Conservation (phyloP, 768 basidiomycete species). For the Kwoniella heveanensis region DNA sequence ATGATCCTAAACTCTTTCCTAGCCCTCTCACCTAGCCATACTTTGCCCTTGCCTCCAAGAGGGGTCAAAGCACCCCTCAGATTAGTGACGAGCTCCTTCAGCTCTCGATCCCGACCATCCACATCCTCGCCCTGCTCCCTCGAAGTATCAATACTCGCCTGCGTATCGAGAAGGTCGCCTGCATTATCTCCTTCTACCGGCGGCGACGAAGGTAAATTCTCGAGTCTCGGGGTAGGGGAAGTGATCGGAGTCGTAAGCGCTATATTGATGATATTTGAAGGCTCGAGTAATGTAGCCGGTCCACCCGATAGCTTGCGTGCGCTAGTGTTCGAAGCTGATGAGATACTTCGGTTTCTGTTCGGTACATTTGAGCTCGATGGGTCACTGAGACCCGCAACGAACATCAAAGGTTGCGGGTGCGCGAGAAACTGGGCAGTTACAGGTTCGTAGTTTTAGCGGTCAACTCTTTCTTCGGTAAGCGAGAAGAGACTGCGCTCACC, state of each 20-base stretch:
- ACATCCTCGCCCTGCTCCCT: background rate
- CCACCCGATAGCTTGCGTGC: slow-evolving; percentile 18
- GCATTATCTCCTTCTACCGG: slow-evolving; percentile 1
- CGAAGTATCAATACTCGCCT: background rate
- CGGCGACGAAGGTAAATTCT: slow-evolving; percentile 15
- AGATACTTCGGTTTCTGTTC: slow-evolving; percentile 23
- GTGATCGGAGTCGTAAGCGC: slow-evolving; percentile 27
- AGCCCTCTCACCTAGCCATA: slow-evolving; percentile 38
- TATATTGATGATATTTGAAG: background rate
- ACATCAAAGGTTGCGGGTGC: slow-evolving; percentile 92
- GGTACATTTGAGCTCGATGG: slow-evolving; percentile 51
- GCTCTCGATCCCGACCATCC: slow-evolving; percentile 39
- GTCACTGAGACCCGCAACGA: slow-evolving; percentile 73
- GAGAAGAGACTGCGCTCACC: slow-evolving; percentile 28
- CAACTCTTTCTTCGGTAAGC: background rate
- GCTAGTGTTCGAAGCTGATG: slow-evolving; percentile 15
- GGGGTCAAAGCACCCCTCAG: slow-evolving; percentile 38
- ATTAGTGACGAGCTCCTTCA: slow-evolving; percentile 40
- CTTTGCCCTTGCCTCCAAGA: slow-evolving; percentile 40
- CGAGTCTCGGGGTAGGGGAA: slow-evolving; percentile 21
- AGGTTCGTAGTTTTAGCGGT: background rate
- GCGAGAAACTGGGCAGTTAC: slow-evolving; percentile 66
- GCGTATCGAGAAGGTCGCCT: background rate
- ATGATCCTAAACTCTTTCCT: slow-evolving; percentile 70
- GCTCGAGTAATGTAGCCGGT: slow-evolving; percentile 18